phyloP scores from a whole-genome alignment of 1,139 yeast species.

The Entelexis paramagnoliae region DNA sequence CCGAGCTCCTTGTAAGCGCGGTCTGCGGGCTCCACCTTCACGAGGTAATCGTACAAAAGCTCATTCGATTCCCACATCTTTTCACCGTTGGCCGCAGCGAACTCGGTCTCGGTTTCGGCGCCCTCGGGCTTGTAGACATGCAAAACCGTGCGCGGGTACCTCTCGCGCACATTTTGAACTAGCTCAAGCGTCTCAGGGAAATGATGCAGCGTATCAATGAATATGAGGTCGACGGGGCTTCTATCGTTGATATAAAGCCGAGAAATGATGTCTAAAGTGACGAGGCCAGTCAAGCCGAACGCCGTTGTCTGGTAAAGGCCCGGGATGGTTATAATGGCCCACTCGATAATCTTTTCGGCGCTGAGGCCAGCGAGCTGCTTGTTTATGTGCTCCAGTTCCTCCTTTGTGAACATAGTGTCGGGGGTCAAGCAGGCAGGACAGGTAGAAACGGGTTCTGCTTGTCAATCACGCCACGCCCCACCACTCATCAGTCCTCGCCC shows the following conservation, averaged over 20 bases:
- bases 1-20: constrained; percentile 65
- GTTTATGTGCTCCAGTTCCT: constrained; percentile 41
- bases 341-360: constrained; percentile 64
- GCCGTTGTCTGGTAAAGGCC: constrained; percentile 84
- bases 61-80: constrained; percentile 79
- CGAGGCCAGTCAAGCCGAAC: constrained; percentile 86
- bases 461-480: not conserved
- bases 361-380: constrained; percentile 43
- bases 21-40: constrained; percentile 86
- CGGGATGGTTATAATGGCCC: constrained; percentile 80
- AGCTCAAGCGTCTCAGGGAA: constrained; percentile 86
- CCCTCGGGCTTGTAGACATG: constrained; percentile 59
- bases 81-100: constrained; percentile 58
- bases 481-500: no score
- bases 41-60: constrained; percentile 68
- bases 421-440: not conserved
- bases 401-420: constrained; percentile 12
- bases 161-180: constrained; percentile 45
- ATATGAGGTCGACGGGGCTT: constrained; percentile 62
- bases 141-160: constrained; percentile 46
- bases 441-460: no score
- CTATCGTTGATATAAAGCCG: constrained; percentile 34
- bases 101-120: constrained; percentile 50
- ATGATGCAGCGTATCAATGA: constrained; percentile 83
- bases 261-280: constrained; percentile 74